Percentiles rank a stretch among this genome's conserved stretches.
Conservation (phyloP, 1,284 basidiomycete genomes). For the Puccinia coronata region DNA sequence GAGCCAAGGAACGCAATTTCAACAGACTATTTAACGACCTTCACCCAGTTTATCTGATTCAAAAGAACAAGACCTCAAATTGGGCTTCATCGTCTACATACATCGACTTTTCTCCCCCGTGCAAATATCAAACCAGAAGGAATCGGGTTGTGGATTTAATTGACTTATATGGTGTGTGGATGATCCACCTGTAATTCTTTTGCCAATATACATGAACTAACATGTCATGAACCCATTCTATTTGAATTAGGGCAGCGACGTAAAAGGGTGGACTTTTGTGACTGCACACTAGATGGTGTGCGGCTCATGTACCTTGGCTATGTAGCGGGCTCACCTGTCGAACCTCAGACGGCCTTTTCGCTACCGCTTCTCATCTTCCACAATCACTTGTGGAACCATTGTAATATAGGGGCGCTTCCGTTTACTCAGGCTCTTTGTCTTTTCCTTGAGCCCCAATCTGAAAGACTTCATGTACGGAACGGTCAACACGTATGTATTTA, state of each 20-base stretch:
- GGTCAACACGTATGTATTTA: conserved; percentile 2
- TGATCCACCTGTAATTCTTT: background rate
- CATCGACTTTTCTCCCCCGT: background rate
- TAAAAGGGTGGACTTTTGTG: background rate
- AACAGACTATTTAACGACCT: background rate
- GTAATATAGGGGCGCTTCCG: background rate
- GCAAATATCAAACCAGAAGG: background rate
- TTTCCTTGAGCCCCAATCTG: background rate
- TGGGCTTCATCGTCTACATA: background rate
- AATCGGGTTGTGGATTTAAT: background rate
- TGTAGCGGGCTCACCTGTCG: background rate
- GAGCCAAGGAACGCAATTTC: background rate
- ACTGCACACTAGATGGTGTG: background rate
- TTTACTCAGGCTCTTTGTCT: background rate
- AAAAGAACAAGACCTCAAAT: background rate
- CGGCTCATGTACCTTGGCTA: background rate
- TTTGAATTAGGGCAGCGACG: background rate
- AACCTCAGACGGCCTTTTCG: background rate
- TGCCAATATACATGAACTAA: no score
- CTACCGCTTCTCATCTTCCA: background rate
- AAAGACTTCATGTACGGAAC: background rate
- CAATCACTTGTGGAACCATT: conserved; percentile 14
- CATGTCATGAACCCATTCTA: no score
- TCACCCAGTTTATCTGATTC: background rate
- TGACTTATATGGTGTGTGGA: background rate